These are phyloP conservation scores for Backusella morwellensis DNA, from an alignment of 192 early-diverging fungal species.

Conservation along the genomic window DNA sequence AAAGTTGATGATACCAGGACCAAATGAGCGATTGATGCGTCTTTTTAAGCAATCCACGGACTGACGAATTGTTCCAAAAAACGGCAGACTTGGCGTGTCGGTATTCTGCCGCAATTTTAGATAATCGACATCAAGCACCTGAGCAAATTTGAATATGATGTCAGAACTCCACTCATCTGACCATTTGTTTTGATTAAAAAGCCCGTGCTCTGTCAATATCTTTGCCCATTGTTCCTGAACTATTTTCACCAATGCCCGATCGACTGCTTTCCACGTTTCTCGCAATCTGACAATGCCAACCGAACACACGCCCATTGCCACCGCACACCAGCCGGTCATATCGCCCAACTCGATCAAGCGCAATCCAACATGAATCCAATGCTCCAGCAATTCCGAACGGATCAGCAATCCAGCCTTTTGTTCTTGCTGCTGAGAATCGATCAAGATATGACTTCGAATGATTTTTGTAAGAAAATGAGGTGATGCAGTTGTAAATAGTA, in stretches of 20 bases:
- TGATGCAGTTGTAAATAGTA: constrained; percentile 50
- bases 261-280: constrained; percentile 68
- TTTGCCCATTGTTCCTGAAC: constrained; percentile 60
- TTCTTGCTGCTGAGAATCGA: constrained; percentile 43
- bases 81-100: constrained; percentile 45
- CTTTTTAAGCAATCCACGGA: constrained; percentile 43
- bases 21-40: constrained; percentile 37
- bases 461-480: constrained; percentile 75
- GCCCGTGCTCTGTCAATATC: constrained; percentile 49
- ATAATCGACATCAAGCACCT: not conserved
- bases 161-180: constrained; percentile 23
- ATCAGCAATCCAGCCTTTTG: constrained; percentile 8
- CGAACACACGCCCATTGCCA: constrained; percentile 67
- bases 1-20: constrained; percentile 32
- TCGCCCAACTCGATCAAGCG: constrained; percentile 55
- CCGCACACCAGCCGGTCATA: constrained; percentile 60
- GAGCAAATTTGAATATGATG: not conserved
- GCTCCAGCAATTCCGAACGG: constrained; percentile 54
- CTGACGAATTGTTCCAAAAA: constrained; percentile 61
- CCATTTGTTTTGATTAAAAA: constrained; percentile 48
- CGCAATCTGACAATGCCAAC: constrained; percentile 62
- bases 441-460: constrained; percentile 64
- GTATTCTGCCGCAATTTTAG: not conserved
- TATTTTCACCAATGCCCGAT: constrained; percentile 42
- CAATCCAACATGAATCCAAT: constrained; percentile 69